Evolutionary conservation across 768 basidiomycete species (phyloP).

Genomic region (Pisolithus sp.): DNA sequence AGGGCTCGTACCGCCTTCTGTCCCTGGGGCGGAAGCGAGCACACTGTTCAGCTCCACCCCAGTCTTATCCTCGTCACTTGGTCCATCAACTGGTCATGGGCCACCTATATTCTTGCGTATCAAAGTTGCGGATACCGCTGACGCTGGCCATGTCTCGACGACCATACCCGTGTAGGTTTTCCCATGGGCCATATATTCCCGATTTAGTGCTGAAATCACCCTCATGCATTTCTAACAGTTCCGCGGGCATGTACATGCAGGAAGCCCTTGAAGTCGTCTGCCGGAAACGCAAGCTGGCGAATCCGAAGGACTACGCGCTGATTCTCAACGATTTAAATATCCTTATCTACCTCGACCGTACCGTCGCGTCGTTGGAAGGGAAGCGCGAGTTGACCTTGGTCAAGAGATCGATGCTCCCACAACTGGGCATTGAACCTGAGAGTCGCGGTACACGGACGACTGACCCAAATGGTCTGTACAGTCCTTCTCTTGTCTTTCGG

Average conservation of each 20-base stretch:
- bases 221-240: conserved; percentile 32
- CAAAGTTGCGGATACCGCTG: conserved; percentile 71
- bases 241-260: conserved; percentile 94
- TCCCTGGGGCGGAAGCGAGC: conserved; percentile 37
- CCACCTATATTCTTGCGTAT: conserved; percentile 82
- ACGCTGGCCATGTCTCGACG: conserved; percentile 80
- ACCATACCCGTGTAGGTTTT: conserved; percentile 81
- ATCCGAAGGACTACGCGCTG: conserved; percentile 80
- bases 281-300: conserved; percentile 55
- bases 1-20: conserved; percentile 34
- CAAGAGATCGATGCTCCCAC: conserved; percentile 67
- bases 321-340: conserved; percentile 57
- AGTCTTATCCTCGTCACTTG: conserved; percentile 58
- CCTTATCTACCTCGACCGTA: conserved; percentile 85
- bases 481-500: not conserved
- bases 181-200: not conserved
- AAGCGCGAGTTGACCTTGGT: conserved; percentile 78
- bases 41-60: conserved; percentile 45
- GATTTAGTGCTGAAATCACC: not conserved
- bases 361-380: conserved; percentile 91
- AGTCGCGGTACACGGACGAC: conserved; percentile 66
- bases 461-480: conserved; percentile 80
- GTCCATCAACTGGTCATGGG: conserved; percentile 65
- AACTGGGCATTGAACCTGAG: conserved; percentile 62
- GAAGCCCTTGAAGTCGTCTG: conserved; percentile 88